Conservation (phyloP, 768 basidiomycete genomes). For the Neoboletus magnificus region DNA sequence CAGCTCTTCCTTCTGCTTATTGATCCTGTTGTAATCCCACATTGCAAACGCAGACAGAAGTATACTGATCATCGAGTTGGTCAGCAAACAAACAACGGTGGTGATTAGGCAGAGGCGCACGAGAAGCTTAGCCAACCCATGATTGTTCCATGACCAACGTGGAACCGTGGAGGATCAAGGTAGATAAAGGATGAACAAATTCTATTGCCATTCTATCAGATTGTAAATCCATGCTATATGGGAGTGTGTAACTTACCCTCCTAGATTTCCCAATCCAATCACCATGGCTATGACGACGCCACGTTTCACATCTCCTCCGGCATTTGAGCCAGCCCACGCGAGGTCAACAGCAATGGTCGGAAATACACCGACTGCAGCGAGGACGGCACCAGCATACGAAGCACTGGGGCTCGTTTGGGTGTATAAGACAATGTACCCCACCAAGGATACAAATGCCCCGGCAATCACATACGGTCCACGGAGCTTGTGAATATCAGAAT, state of each 20-base stretch:
- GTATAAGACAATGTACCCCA: conserved; percentile 52
- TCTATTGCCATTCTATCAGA: conserved; percentile 19
- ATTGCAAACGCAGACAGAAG: conserved; percentile 42
- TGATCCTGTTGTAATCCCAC: conserved; percentile 47
- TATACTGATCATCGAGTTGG: conserved; percentile 34
- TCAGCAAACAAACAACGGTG: conserved; percentile 23
- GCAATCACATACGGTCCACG: conserved; percentile 50
- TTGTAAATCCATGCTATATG: not conserved
- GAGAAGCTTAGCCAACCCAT: conserved; percentile 36
- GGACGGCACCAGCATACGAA: conserved; percentile 45
- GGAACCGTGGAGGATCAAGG: conserved; percentile 35
- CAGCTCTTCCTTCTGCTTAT: conserved; percentile 44
- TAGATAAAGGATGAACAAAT: conserved; percentile 45
- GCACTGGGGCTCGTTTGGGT: conserved; percentile 20
- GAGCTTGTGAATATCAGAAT: conserved; percentile 41
- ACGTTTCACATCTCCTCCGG: conserved; percentile 53
- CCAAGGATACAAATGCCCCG: conserved; percentile 40
- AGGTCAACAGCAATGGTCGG: conserved; percentile 47
- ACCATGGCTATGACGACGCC: conserved; percentile 53
- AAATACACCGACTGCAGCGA: conserved; percentile 52
- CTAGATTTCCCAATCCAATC: conserved; percentile 53
- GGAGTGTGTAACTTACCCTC: conserved; percentile 39
- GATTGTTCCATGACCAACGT: conserved; percentile 36
- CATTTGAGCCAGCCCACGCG: conserved; percentile 55
- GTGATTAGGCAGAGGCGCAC: conserved; percentile 16